Conservation (phyloP, 805 yeast species). For the Cephaloascus albidus region DNA sequence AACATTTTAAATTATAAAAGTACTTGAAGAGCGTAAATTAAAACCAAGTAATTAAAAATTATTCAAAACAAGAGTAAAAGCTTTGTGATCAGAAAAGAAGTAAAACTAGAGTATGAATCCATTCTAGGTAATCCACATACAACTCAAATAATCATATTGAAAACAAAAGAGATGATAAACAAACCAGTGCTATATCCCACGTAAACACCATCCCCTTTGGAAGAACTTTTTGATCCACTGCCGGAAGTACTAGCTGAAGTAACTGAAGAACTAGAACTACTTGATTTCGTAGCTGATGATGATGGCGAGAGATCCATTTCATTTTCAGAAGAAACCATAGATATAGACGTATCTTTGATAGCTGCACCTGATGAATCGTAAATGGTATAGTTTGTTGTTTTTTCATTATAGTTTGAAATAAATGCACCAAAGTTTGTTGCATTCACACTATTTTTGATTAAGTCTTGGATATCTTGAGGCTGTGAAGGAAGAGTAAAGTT, state of each 20-base stretch:
- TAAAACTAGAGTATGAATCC: no score
- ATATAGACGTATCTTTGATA: conserved; percentile 14
- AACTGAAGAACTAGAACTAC: not conserved
- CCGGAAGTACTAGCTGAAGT: not conserved
- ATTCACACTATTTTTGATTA: conserved; percentile 40
- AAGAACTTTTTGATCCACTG: not conserved
- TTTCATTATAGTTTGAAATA: conserved; percentile 23
- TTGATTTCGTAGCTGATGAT: not conserved
- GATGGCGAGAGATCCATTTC: not conserved
- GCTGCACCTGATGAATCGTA: conserved; percentile 21
- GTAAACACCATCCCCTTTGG: not conserved
- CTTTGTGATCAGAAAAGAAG: no score
- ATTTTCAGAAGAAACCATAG: not conserved
- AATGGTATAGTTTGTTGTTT: conserved; percentile 27
- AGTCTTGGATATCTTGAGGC: conserved; percentile 29
- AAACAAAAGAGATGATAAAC: not conserved
- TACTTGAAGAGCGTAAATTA: no score
- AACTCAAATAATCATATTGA: no score
- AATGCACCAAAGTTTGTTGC: conserved; percentile 34
- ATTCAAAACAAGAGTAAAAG: no score
- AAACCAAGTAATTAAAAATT: no score
- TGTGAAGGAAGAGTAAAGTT: conserved; percentile 38
- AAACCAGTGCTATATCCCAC: not conserved
- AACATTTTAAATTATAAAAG: no score
- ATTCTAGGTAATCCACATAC: no score